Base-by-base conservation (phyloP, 805 yeast genomes). In the Yarrowia phangngaensis region DNA sequence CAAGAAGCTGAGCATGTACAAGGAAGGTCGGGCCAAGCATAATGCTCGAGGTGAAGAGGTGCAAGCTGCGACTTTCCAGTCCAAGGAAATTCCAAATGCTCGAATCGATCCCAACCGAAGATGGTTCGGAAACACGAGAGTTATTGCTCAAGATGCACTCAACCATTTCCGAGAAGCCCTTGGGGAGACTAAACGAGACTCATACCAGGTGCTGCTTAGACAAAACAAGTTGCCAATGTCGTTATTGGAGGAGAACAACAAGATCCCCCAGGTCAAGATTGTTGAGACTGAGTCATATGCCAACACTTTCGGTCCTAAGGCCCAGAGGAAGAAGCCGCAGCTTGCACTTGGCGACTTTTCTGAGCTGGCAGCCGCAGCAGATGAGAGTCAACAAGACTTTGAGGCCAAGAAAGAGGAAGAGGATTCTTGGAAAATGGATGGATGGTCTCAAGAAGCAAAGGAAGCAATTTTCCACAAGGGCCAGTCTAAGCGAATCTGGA, bases 401-500 rank as follows among this genome's bases (percentile, higher is more conserved):
- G 79, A 80, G 60, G 97, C 88, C 57, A 84, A 87, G 63, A 76
- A 75, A 53, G 90, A 85, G 58, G 83, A 89, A 8, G 67, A 85
- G 54, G 26, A 23, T 26, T 31, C 38, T 4, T 32, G 38, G 50
- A 95, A 95, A 7, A 79, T 80, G 41, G 95, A 87, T 56, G 95
- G 86, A 50, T 85, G 83, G 76, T 75, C 94, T 4, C 82, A 80
- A 59, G 92, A 86, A 59, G 95, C 97, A 29, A 88, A 86, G 64
- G 98, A 92, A 67, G 89, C 92, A 53, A 89, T 90, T 66, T 90
- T 90, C 74, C 80, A 83, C 63, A 90, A 90, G 66, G 98, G 98
- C 60, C 98, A 90, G 70, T 88, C 97, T 38, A 90, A 90, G 70
- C 84, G 98, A 71, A 90, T 90, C 58, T 90, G 98, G 98, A 92